Evolutionary conservation across 2,329 filamentous ascomycete genomes (phyloP), one percentile per base, ranked within the genome.

Genomic region (Hypomyces rosellus): DNA sequence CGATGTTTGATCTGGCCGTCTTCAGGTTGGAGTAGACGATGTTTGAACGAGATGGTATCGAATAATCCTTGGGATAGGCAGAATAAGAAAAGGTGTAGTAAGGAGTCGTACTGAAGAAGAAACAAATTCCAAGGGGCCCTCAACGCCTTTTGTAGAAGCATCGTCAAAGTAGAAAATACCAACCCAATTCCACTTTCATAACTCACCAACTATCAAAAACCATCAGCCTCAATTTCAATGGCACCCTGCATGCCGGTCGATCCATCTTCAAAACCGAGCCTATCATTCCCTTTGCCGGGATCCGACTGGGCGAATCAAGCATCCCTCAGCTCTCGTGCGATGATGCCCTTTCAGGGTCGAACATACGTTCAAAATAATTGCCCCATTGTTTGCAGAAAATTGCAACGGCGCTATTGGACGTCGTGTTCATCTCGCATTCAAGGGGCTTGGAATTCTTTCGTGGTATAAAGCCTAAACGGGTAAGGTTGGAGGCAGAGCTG

Each of bases 401-500:
- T 42, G 39, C 9, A 14, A 42, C 39, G 20, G 16, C 16, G 39
- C 20, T 42, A 38, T 38, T 42, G 39, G 13, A 42, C 12, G 16
- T 42, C 36, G 36, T 38, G 14, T n/a, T 38, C 36, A 30, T 8
- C 25, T 30, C 36, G 14, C 36, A 18, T 38, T 38, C 36, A 38
- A 7, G 36, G 14, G 14, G 36, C 36, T 38, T 38, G 14, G 36
- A 38, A n/a, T 6, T 14, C 16, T 36, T 37, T 52, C 50, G 50
- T 45, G 40, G 41, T 45, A 52, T 49, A 20, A 52, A 49, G 50
- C 50, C 50, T 30, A 49, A 38, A 45, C n/a, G 47, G 40, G 47
- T 20, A 37, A 38, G 36, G 47, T 37, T 48, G 44, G 34, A 5
- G 25, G 25, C 25, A 30, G 25, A 30, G 25, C 25, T 30, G 25